Evolutionary conservation across 768 basidiomycete genomes (phyloP).

Genomic region (Podaxis mareebaensis): DNA sequence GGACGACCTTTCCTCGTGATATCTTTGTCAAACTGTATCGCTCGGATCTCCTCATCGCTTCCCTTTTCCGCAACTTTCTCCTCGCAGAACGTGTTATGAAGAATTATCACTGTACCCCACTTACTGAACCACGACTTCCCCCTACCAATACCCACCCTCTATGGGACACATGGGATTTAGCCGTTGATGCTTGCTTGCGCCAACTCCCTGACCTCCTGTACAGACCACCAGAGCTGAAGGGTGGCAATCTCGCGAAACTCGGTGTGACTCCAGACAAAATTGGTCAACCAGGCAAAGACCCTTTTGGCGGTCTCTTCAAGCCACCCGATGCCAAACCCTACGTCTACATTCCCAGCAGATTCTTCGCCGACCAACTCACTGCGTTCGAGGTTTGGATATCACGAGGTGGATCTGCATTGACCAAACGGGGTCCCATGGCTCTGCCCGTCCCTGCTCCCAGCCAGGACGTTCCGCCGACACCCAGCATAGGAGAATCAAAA

Average conservation of each 20-base stretch:
- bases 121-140: constrained; percentile 88
- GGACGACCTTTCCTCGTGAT: constrained; percentile 95
- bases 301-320: constrained; percentile 25
- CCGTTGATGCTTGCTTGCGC: constrained; percentile 89
- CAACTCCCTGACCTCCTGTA: constrained; percentile 85
- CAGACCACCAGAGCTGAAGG: constrained; percentile 3
- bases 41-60: constrained; percentile 94
- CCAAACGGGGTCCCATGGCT: constrained; percentile 73
- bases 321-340: constrained; percentile 49
- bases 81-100: constrained; percentile 98
- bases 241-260: constrained; percentile 24
- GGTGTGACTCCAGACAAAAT: constrained; percentile 42
- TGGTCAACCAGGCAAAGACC: constrained; percentile 30
- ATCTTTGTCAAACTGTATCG: constrained; percentile 93
- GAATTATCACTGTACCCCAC: constrained; percentile 94
- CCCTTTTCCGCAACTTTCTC: constrained; percentile 95
- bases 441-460: constrained; percentile 40
- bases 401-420: constrained; percentile 84
- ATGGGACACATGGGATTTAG: constrained; percentile 98
- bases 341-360: constrained; percentile 81
- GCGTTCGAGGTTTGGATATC: constrained; percentile 99
- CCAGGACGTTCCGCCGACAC: neutral
- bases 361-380: constrained; percentile 94
- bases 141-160: constrained; percentile 95
- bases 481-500: constrained; percentile 5